phyloP scores from a whole-genome alignment of 139 green algal genomes.

The Monoraphidium neglectum region DNA sequence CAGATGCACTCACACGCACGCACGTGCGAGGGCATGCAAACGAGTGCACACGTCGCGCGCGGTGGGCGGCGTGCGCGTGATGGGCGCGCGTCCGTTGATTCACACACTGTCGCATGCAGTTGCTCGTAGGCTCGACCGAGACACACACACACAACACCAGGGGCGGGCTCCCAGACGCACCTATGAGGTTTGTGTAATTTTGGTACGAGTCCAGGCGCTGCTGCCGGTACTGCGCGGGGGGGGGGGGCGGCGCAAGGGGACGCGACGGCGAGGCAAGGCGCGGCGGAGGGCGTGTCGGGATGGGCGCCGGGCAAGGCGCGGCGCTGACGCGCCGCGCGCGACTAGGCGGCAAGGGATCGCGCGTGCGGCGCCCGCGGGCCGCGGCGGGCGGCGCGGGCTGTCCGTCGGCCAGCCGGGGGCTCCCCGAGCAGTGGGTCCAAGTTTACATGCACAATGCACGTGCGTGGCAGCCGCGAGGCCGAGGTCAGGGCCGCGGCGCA shows the following conservation, averaged over 20 bases:
- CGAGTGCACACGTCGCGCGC: neutral
- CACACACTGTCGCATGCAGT: too few relatives aligned
- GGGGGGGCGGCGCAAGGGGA: neutral
- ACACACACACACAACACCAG: neutral
- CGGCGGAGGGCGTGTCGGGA: too few relatives aligned
- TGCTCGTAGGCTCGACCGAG: neutral
- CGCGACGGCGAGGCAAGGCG: neutral
- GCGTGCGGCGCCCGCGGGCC: too few relatives aligned
- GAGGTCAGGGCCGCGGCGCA: slow-evolving; percentile 43
- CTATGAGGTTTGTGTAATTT: slow-evolving; percentile 89
- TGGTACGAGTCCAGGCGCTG: slow-evolving; percentile 69
- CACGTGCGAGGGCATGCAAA: neutral
- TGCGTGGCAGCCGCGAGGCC: neutral
- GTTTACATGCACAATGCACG: too few relatives aligned
- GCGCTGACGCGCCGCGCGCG: too few relatives aligned
- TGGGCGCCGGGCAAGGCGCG: too few relatives aligned
- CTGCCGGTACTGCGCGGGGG: slow-evolving; percentile 24
- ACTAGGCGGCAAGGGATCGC: too few relatives aligned
- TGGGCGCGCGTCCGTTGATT: too few relatives aligned
- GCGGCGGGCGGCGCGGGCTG: neutral
- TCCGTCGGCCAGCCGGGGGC: neutral
- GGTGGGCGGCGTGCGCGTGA: neutral
- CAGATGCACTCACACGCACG: neutral
- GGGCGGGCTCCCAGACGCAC: neutral
- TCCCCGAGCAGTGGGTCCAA: neutral